Evolutionary conservation across 345 rosid genomes (phyloP).

Genomic region (Capsella bursapastoris): DNA sequence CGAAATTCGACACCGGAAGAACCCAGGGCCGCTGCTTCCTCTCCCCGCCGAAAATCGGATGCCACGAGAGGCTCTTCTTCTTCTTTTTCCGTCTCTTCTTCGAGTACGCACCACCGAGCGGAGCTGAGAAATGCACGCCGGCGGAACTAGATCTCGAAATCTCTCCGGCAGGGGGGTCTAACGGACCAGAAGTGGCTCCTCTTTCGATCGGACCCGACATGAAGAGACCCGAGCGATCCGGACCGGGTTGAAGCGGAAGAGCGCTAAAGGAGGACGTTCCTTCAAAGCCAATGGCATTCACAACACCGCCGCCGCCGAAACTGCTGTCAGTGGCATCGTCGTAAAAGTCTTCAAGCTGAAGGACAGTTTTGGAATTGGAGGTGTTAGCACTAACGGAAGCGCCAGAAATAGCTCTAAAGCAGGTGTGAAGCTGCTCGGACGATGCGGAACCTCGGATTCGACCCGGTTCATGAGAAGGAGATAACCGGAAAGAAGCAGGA

Average conservation of each 20-base stretch:
- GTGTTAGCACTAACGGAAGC: slow-evolving; percentile 91
- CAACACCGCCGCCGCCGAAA: slow-evolving; percentile 62
- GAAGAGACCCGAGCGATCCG: slow-evolving; percentile 59
- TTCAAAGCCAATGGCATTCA: slow-evolving; percentile 76
- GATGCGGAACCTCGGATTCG: slow-evolving; percentile 44
- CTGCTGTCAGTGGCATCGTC: slow-evolving; percentile 81
- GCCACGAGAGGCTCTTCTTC: slow-evolving; percentile 60
- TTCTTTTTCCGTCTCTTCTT: slow-evolving; percentile 66
- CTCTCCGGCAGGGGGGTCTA: slow-evolving; percentile 51
- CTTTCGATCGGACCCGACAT: slow-evolving; percentile 94
- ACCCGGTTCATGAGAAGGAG: slow-evolving; percentile 65
- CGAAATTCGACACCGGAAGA: slow-evolving; percentile 91
- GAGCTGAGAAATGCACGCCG: slow-evolving; percentile 87
- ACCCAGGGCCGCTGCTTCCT: slow-evolving; percentile 92
- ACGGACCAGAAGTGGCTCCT: slow-evolving; percentile 82
- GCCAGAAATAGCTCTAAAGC: slow-evolving; percentile 86
- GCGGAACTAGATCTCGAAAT: slow-evolving; percentile 50
- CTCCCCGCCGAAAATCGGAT: slow-evolving; percentile 67
- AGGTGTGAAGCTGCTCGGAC: slow-evolving; percentile 55
- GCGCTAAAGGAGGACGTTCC: slow-evolving; percentile 89
- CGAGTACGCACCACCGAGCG: slow-evolving; percentile 68
- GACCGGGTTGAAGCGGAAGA: slow-evolving; percentile 81
- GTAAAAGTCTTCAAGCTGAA: slow-evolving; percentile 70
- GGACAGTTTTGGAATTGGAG: slow-evolving; percentile 79
- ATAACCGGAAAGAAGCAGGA: slow-evolving; percentile 83